A percentile compares a stretch with the other conserved stretches of the same genome.
These are phyloP conservation scores for Coemansia sp. DNA, from an alignment of 192 early-diverging fungal species.

Conservation along the genomic window DNA sequence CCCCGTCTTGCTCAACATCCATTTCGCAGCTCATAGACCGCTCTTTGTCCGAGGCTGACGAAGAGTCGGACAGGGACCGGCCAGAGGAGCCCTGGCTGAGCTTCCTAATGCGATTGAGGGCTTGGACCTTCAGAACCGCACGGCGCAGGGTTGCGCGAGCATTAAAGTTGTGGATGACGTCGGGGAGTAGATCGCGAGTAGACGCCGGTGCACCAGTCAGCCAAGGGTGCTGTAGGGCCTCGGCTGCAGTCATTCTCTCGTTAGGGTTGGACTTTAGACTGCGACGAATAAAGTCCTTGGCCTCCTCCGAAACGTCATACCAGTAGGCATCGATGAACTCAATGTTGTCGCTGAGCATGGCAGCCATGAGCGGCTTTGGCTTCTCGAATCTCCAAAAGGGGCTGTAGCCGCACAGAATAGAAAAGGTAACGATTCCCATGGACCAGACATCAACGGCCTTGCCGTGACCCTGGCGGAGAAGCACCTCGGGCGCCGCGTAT, in stretches of 20 bases:
- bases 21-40: neutral
- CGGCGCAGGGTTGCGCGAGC: constrained; percentile 51
- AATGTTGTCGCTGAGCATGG: constrained; percentile 66
- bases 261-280: constrained; percentile 70
- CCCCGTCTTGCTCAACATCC: neutral
- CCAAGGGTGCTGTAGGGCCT: constrained; percentile 89
- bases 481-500: constrained; percentile 84
- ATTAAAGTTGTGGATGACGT: constrained; percentile 73
- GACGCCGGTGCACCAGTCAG: constrained; percentile 63
- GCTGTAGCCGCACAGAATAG: constrained; percentile 82
- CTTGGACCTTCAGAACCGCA: constrained; percentile 54
- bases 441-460: constrained; percentile 95
- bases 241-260: constrained; percentile 73
- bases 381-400: constrained; percentile 69
- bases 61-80: constrained; percentile 4
- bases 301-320: constrained; percentile 81
- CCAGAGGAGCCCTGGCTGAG: constrained; percentile 22
- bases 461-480: constrained; percentile 81
- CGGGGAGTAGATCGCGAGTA: constrained; percentile 82
- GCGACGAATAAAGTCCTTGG: constrained; percentile 72
- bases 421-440: constrained; percentile 90
- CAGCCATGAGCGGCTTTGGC: constrained; percentile 60
- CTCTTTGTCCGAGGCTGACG: neutral
- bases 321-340: constrained; percentile 76
- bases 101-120: constrained; percentile 53